A percentile compares a stretch with the other conserved stretches of the same genome.
These are phyloP conservation scores for Quercus agrifolia DNA, from an alignment of 306 rosid genomes.

Conservation along the genomic window DNA sequence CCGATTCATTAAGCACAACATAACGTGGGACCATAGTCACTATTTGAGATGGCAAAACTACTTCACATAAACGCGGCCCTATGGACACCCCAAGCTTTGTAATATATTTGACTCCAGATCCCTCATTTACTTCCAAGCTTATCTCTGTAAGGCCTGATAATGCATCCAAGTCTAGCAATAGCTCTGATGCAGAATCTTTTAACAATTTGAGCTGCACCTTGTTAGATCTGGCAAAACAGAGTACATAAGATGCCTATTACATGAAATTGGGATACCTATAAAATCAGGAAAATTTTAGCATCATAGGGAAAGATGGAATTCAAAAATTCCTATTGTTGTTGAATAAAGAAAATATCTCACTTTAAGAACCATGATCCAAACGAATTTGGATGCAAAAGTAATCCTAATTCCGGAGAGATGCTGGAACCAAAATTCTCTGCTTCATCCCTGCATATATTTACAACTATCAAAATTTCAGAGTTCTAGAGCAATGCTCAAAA, in stretches of 20 bases:
- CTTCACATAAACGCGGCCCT: conserved; percentile 57
- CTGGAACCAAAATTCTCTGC: conserved; percentile 37
- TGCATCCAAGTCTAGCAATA: conserved; percentile 72
- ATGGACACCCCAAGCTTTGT: conserved; percentile 79
- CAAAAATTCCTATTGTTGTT: conserved; percentile 10
- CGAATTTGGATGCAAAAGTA: conserved; percentile 52
- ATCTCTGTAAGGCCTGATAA: conserved; percentile 89
- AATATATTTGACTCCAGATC: conserved; percentile 51
- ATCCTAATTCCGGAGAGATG: conserved; percentile 65
- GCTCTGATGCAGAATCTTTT: conserved; percentile 66
- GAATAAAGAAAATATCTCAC: conserved; percentile 48
- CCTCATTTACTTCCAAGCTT: conserved; percentile 58
- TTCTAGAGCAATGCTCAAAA: conserved; percentile 15
- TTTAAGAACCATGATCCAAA: conserved; percentile 73
- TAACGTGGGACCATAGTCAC: conserved; percentile 90
- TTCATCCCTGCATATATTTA: conserved; percentile 53
- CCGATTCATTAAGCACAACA: conserved; percentile 75
- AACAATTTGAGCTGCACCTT: conserved; percentile 58
- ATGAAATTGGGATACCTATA: conserved; percentile 15
- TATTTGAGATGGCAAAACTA: conserved; percentile 68
- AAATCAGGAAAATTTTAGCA: conserved; percentile 24
- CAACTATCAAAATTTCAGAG: conserved; percentile 22
- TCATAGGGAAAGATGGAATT: conserved; percentile 15
- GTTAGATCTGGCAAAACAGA: conserved; percentile 55
- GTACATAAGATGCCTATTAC: conserved; percentile 13